A percentile compares a stretch with the other conserved stretches of the same genome.
These are phyloP conservation scores for Termitomyces sp. DNA, from an alignment of 768 basidiomycete genomes.

Conservation along the genomic window DNA sequence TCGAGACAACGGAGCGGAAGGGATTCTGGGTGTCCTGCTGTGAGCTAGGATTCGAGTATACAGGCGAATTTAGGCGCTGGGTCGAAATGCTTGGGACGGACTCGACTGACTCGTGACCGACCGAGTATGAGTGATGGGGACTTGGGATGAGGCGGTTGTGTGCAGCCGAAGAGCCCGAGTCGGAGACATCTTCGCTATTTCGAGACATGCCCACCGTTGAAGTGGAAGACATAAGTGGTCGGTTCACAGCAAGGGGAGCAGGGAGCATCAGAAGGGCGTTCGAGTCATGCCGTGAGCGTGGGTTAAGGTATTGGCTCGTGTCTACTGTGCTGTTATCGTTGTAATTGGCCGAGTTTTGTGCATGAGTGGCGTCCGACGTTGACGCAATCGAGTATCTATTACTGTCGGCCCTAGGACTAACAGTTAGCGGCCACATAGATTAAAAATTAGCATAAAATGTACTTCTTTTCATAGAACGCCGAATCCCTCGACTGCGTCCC, in stretches of 20 bases:
- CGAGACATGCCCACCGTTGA: slow-evolving; percentile 40
- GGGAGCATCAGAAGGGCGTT: slow-evolving; percentile 70
- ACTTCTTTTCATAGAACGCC: slow-evolving; percentile 75
- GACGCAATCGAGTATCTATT: slow-evolving; percentile 77
- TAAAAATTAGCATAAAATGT: slow-evolving; percentile 6
- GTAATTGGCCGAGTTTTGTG: slow-evolving; percentile 41
- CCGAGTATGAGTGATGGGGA: slow-evolving; percentile 24
- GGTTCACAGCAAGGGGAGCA: slow-evolving; percentile 62
- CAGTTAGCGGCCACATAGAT: background rate
- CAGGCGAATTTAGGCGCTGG: slow-evolving; percentile 27
- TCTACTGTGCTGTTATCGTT: slow-evolving; percentile 61
- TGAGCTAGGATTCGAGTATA: slow-evolving; percentile 19
- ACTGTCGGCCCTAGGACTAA: slow-evolving; percentile 24
- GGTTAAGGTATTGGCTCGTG: slow-evolving; percentile 39
- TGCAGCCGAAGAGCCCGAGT: slow-evolving; percentile 35
- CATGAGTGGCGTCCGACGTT: slow-evolving; percentile 65
- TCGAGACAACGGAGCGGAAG: slow-evolving; percentile 45
- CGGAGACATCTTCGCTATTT: slow-evolving; percentile 44
- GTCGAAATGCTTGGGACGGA: slow-evolving; percentile 18
- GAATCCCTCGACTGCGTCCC: slow-evolving; percentile 80
- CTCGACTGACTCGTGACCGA: slow-evolving; percentile 36
- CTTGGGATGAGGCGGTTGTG: slow-evolving; percentile 40
- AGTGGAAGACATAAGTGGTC: slow-evolving; percentile 45
- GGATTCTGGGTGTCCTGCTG: slow-evolving; percentile 32
- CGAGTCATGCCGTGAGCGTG: slow-evolving; percentile 63